Evolutionary conservation across 768 basidiomycete species (phyloP), one percentile per base, ranked within the genome.

Genomic region (Russula earlei): DNA sequence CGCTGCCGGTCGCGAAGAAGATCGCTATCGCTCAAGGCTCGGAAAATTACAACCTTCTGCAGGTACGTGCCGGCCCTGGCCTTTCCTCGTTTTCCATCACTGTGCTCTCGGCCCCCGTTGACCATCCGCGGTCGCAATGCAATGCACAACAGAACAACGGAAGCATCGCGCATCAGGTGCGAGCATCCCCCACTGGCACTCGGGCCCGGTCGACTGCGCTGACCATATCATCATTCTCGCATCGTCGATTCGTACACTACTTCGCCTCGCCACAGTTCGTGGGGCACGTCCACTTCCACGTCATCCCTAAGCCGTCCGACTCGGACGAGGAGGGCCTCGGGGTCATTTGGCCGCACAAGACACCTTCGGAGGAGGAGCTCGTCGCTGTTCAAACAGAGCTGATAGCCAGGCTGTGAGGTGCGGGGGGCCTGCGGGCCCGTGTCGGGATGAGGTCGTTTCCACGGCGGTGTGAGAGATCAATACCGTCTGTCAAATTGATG

Each of bases 251-350:
- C 8, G 29, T 19, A 3, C 15, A 14, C 29, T n/a, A n/a, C n/a
- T n/a, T 14, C 17, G n/a, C 4, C 17, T 12, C 24, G 4, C 6
- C 19, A 42, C 41, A 85, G 82, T 74, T 79, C 49, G 91, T 95
- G 25, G 79, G 83, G 52, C 92, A 95, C 64, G 91, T 92, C 14
- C 91, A 95, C 68, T 92, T 92, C 72, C 92, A 97, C 65, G 77
- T 97, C 63, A 94, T 97, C 59, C 93, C 94, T 3, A 97, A 96
- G 68, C 91, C 88, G 0, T 66, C 70, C n/a, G 75, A 66, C 2
- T 70, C 72, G 5, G 78, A 83, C 43, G 66, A 77, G 5, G 82
- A 87, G 62, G 95, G 95, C 4, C 76, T 99, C 25, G 81, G 81
- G 12, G 72, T 97, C 52, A 81, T 79, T 17, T 97, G 95, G 95